phyloP scores from a whole-genome alignment of 768 basidiomycete species.

The Cyclocybe aegerita region DNA sequence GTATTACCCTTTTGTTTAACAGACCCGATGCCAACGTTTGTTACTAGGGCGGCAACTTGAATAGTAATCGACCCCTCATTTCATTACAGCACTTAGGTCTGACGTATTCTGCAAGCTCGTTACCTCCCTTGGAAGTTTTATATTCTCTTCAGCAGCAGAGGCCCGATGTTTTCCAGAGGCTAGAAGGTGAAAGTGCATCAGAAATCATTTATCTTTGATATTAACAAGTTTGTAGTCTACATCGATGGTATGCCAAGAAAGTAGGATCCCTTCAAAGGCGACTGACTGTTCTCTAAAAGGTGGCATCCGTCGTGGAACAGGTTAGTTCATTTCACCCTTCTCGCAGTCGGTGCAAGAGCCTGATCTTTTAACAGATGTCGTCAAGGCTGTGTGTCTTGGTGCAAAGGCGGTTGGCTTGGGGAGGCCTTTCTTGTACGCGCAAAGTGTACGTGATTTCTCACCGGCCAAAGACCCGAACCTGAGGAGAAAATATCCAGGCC shows the following conservation, averaged over 20 bases:
- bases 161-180: conserved; percentile 15
- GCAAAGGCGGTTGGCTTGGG: conserved; percentile 87
- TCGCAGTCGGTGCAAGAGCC: background rate
- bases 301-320: conserved; percentile 76
- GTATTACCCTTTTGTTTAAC: conserved; percentile 13
- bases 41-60: conserved; percentile 73
- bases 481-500: conserved; percentile 42
- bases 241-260: conserved; percentile 62
- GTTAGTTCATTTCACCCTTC: conserved; percentile 30
- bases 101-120: conserved; percentile 47
- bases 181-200: conserved; percentile 12
- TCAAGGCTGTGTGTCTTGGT: conserved; percentile 89
- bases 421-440: conserved; percentile 82
- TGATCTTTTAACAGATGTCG: conserved; percentile 52
- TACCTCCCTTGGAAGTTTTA: conserved; percentile 79
- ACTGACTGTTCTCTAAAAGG: conserved; percentile 24
- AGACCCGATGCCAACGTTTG: background rate
- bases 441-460: conserved; percentile 54
- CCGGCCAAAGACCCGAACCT: background rate
- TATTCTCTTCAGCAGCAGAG: conserved; percentile 64
- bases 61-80: conserved; percentile 41
- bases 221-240: conserved; percentile 54
- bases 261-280: background rate
- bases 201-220: background rate
- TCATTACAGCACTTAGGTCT: conserved; percentile 16